Evolutionary conservation across 371 early-diverging fungal genomes (phyloP).

Genomic region (Smittium culicis): DNA sequence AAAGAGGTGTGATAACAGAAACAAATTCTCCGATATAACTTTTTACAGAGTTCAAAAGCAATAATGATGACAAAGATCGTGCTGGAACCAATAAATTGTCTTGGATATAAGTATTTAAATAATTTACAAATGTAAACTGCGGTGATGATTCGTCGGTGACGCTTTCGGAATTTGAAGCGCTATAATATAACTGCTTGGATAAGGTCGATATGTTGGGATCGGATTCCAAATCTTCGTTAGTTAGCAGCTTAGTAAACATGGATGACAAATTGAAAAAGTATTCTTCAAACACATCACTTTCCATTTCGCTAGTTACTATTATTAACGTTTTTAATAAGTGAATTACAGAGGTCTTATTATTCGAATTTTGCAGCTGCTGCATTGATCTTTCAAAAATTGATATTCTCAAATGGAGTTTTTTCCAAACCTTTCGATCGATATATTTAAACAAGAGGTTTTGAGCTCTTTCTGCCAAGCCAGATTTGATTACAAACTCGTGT

Average conservation of each 20-base stretch:
- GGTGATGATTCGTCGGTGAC: conserved; percentile 13
- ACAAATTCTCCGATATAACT: conserved; percentile 39
- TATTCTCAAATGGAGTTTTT: conserved; percentile 26
- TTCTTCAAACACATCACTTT: conserved; percentile 31
- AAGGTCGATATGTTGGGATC: conserved; percentile 22
- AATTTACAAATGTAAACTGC: conserved; percentile 16
- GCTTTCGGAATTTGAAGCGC: conserved; percentile 14
- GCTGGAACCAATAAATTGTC: conserved; percentile 31
- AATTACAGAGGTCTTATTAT: conserved; percentile 13
- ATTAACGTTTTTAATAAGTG: conserved; percentile 28
- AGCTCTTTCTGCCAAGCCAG: conserved; percentile 24
- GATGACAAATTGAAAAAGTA: conserved; percentile 20
- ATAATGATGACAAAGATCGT: conserved; percentile 30
- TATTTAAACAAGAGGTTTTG: conserved; percentile 21
- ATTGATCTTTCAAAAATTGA: conserved; percentile 33
- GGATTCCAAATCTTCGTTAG: conserved; percentile 24
- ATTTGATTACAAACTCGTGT: conserved; percentile 29
- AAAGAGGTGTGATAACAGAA: conserved; percentile 52
- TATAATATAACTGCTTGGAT: conserved; percentile 24
- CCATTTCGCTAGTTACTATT: conserved; percentile 26
- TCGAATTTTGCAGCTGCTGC: conserved; percentile 21
- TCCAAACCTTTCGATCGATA: conserved; percentile 22
- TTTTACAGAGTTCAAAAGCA: conserved; percentile 16
- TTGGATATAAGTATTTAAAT: conserved; percentile 19
- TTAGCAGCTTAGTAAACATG: conserved; percentile 24